phyloP scores from a whole-genome alignment of 495 filamentous ascomycete genomes.

The Aspergillus leporis region DNA sequence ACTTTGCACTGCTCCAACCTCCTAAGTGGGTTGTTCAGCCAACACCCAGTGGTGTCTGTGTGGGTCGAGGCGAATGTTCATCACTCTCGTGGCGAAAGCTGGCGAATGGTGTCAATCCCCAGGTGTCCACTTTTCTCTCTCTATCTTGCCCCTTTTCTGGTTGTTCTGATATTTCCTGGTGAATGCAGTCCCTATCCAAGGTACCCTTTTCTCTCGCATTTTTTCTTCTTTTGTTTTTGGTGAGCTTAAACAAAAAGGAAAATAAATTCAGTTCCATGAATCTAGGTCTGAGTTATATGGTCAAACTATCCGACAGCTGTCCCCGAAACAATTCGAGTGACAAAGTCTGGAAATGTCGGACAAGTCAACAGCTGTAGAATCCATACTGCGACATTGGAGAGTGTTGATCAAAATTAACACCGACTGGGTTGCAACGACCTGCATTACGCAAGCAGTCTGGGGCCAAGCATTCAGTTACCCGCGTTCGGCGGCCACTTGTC shows the following conservation, averaged over 20 bases:
- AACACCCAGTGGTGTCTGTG: slow-evolving; percentile 10
- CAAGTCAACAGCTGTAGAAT: slow-evolving; percentile 10
- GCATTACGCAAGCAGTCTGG: slow-evolving; percentile 49
- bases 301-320: background rate
- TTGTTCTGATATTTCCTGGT: slow-evolving; percentile 7
- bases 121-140: slow-evolving; percentile 19
- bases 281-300: background rate
- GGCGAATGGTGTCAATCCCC: slow-evolving; percentile 25
- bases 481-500: slow-evolving; percentile 41
- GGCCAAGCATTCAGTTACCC: slow-evolving; percentile 38
- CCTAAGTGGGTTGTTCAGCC: background rate
- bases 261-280: background rate
- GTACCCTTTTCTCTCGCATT: background rate
- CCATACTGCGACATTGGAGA: slow-evolving; percentile 12
- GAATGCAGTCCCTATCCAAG: background rate
- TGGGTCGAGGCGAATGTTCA: slow-evolving; percentile 24
- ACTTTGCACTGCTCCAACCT: slow-evolving; percentile 6
- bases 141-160: slow-evolving; percentile 23
- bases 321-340: background rate
- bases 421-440: slow-evolving; percentile 23
- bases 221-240: background rate
- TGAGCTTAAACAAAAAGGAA: background rate
- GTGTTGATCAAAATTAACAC: slow-evolving; percentile 43
- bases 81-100: slow-evolving; percentile 26
- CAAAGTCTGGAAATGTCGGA: background rate